These are phyloP conservation scores for Pyrus hybrid DNA, from an alignment of 331 rosid species.

Conservation along the genomic window DNA sequence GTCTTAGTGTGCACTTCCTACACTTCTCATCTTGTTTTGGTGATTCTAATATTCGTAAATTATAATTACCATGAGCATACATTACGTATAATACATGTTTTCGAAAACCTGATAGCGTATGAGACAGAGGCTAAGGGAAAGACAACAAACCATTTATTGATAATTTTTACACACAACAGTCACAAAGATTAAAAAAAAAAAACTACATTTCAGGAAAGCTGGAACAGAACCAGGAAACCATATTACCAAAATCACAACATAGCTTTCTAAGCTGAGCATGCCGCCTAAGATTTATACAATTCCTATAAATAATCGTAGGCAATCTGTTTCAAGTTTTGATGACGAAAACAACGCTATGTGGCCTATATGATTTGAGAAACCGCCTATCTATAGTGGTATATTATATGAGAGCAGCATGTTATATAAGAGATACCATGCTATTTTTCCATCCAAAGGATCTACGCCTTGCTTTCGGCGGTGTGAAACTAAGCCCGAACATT, in stretches of 20 bases:
- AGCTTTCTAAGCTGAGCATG: background rate
- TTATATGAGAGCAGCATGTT: background rate
- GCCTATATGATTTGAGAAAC: conserved; percentile 12
- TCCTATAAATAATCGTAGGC: background rate
- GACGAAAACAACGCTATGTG: conserved; percentile 13
- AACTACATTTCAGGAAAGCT: background rate
- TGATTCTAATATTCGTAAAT: too few relatives aligned
- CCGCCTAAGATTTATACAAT: background rate
- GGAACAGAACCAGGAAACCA: background rate
- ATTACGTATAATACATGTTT: too few relatives aligned
- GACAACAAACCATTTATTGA: too few relatives aligned
- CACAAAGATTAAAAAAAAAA: background rate
- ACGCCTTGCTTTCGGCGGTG: conserved; percentile 44
- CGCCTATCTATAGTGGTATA: conserved; percentile 10
- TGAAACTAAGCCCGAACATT: conserved; percentile 92
- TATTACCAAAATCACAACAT: background rate
- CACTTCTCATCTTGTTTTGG: too few relatives aligned
- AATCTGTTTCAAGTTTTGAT: conserved; percentile 11
- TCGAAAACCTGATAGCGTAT: too few relatives aligned
- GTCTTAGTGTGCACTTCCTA: too few relatives aligned
- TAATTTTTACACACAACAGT: too few relatives aligned
- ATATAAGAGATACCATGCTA: conserved; percentile 39
- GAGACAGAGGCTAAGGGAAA: too few relatives aligned
- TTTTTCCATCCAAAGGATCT: conserved; percentile 64
- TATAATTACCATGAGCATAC: too few relatives aligned